Conservation (phyloP, 108 stramenopile species). For the Cylindrotheca fusiformis region DNA sequence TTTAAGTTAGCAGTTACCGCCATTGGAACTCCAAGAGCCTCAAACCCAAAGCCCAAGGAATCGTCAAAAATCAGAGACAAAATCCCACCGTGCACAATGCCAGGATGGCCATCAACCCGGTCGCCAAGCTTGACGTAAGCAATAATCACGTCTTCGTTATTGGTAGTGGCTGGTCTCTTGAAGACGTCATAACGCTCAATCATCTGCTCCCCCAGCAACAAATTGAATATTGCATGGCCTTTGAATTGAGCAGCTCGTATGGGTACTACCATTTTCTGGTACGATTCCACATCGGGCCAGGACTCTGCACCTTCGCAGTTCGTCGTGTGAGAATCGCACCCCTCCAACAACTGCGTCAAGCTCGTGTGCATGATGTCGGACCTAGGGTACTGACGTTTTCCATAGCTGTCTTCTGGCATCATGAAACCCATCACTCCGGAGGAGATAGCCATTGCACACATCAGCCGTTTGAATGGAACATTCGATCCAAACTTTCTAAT, state of each 20-base stretch:
- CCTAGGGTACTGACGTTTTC: neutral
- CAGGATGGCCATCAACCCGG: slow-evolving; percentile 45
- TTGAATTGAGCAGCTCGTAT: slow-evolving; percentile 13
- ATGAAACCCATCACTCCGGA: too few species aligned
- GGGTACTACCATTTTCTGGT: slow-evolving; percentile 24
- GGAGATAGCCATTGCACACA: too few species aligned
- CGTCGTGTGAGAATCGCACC: neutral
- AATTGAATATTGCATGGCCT: slow-evolving; percentile 42
- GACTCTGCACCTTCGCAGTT: neutral
- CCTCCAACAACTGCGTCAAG: too few species aligned
- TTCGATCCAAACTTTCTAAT: too few species aligned
- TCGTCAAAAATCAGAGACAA: slow-evolving; percentile 57
- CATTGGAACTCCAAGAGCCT: slow-evolving; percentile 29
- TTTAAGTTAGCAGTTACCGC: slow-evolving; percentile 49
- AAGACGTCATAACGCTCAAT: slow-evolving; percentile 45
- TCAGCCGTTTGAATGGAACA: too few species aligned
- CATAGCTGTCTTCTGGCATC: too few species aligned
- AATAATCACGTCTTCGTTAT: slow-evolving; percentile 26
- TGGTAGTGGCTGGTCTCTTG: slow-evolving; percentile 6
- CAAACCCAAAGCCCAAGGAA: slow-evolving; percentile 44
- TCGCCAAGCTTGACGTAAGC: slow-evolving; percentile 41
- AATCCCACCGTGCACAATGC: slow-evolving; percentile 62
- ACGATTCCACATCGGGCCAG: slow-evolving; percentile 2
- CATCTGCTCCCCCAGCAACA: slow-evolving; percentile 19
- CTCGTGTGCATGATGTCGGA: neutral